phyloP scores from a whole-genome alignment of 805 yeast species.

The Starmera quercuum region DNA sequence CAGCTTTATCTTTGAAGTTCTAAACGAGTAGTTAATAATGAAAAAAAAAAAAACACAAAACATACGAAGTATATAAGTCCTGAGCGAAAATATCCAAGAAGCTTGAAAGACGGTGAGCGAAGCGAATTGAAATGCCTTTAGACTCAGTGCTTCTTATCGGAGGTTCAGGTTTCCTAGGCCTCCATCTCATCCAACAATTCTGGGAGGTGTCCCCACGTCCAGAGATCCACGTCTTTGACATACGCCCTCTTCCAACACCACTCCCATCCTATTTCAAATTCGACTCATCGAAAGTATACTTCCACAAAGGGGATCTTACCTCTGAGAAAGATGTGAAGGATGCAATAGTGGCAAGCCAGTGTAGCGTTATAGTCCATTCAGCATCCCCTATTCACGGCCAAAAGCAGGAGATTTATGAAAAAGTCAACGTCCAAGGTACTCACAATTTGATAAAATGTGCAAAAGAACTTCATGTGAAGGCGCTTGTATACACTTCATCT shows the following conservation, averaged over 20 bases:
- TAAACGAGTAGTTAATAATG: no score
- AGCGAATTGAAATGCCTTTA: slow-evolving; percentile 10
- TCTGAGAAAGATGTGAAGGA: slow-evolving; percentile 54
- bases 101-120: no score
- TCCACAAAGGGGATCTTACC: slow-evolving; percentile 82
- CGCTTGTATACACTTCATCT: slow-evolving; percentile 89
- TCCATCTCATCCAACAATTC: slow-evolving; percentile 85
- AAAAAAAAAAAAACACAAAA: no score
- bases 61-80: no score
- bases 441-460: slow-evolving; percentile 62
- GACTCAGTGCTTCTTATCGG: slow-evolving; percentile 73
- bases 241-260: slow-evolving; percentile 76
- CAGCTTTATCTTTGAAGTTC: no score
- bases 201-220: slow-evolving; percentile 58
- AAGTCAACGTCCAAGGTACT: slow-evolving; percentile 90
- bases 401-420: slow-evolving; percentile 72
- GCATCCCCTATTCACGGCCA: slow-evolving; percentile 96
- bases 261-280: slow-evolving; percentile 71
- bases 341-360: slow-evolving; percentile 52
- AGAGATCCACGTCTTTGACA: slow-evolving; percentile 78
- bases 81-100: no score
- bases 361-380: slow-evolving; percentile 82
- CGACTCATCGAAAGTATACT: slow-evolving; percentile 45
- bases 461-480: slow-evolving; percentile 39
- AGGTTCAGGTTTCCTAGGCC: slow-evolving; percentile 91